Percentiles rank a stretch among this genome's conserved stretches.
phyloP scores from a whole-genome alignment of 2,329 filamentous ascomycete genomes.

The Botrytis hyacinthi region DNA sequence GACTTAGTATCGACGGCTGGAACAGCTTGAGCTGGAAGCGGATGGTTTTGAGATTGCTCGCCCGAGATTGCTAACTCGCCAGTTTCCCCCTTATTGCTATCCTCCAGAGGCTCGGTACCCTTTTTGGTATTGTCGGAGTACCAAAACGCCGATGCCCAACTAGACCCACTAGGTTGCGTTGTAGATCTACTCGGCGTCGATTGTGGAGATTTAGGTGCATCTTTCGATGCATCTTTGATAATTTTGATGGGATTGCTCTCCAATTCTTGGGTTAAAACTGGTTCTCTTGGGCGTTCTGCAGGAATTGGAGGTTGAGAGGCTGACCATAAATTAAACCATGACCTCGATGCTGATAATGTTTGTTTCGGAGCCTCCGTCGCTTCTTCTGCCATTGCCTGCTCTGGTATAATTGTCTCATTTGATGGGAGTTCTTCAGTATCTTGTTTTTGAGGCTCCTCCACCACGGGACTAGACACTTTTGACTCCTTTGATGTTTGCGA shows the following conservation, averaged over 20 bases:
- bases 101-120: slow-evolving; percentile 20
- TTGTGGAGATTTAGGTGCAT: slow-evolving; percentile 13
- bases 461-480: slow-evolving; percentile 12
- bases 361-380: slow-evolving; percentile 12
- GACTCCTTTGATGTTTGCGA: slow-evolving; percentile 22
- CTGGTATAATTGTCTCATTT: background rate
- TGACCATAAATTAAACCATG: slow-evolving; percentile 39
- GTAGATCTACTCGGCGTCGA: slow-evolving; percentile 20
- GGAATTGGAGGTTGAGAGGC: slow-evolving; percentile 29
- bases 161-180: slow-evolving; percentile 49
- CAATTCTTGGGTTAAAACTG: background rate
- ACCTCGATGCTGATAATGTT: slow-evolving; percentile 23
- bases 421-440: slow-evolving; percentile 10
- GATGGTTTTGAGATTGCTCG: slow-evolving; percentile 54
- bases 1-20: slow-evolving; percentile 10
- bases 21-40: slow-evolving; percentile 32
- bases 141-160: slow-evolving; percentile 72
- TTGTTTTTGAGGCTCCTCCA: slow-evolving; percentile 17
- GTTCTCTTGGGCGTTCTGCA: slow-evolving; percentile 29
- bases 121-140: slow-evolving; percentile 47
- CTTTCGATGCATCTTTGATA: slow-evolving; percentile 25
- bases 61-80: slow-evolving; percentile 56
- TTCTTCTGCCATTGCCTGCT: slow-evolving; percentile 16
- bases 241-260: slow-evolving; percentile 24
- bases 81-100: slow-evolving; percentile 22